Percentiles rank a stretch among this genome's conserved stretches.
Conservation (phyloP, 2,329 filamentous ascomycete genomes). For the Didymella segeticola region DNA sequence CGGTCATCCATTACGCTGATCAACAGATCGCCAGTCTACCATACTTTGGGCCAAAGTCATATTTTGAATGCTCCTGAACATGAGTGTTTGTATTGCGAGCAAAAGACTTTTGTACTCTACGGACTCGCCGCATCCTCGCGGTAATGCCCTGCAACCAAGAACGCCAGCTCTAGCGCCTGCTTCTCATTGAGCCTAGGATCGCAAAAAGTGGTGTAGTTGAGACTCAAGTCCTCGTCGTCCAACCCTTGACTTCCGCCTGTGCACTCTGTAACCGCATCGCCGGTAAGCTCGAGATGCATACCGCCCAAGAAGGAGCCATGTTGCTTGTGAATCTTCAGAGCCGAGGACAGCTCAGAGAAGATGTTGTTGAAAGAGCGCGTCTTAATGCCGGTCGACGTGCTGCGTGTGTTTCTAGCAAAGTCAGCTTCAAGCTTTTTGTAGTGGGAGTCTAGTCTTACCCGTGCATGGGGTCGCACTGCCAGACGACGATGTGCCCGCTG, state of each 20-base stretch:
- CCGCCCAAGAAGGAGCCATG: conserved; percentile 88
- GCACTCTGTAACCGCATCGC: conserved; percentile 95
- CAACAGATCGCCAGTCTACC: not conserved
- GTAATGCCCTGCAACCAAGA: conserved; percentile 87
- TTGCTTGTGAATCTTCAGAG: conserved; percentile 82
- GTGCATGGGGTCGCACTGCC: conserved; percentile 99
- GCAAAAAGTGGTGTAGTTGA: conserved; percentile 95
- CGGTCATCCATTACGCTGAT: conserved; percentile 5
- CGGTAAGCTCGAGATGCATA: conserved; percentile 93
- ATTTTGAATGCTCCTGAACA: too few relatives aligned
- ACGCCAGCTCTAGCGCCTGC: conserved; percentile 93
- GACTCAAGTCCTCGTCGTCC: conserved; percentile 83
- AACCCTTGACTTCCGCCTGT: conserved; percentile 87
- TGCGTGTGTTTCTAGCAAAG: conserved; percentile 60
- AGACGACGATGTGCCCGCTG: conserved; percentile 80
- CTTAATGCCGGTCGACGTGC: conserved; percentile 80
- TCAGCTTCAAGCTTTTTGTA: conserved; percentile 15
- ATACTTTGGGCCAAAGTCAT: not conserved
- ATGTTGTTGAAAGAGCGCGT: conserved; percentile 92
- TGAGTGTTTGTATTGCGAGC: too few relatives aligned
- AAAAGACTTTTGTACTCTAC: not conserved
- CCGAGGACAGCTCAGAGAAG: conserved; percentile 82
- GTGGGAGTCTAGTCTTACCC: conserved; percentile 57
- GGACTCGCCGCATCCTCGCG: conserved; percentile 51
- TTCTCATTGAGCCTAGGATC: conserved; percentile 97